These are phyloP conservation scores for Suhomyces canberraensis DNA, from an alignment of 805 yeast genomes.

Conservation along the genomic window DNA sequence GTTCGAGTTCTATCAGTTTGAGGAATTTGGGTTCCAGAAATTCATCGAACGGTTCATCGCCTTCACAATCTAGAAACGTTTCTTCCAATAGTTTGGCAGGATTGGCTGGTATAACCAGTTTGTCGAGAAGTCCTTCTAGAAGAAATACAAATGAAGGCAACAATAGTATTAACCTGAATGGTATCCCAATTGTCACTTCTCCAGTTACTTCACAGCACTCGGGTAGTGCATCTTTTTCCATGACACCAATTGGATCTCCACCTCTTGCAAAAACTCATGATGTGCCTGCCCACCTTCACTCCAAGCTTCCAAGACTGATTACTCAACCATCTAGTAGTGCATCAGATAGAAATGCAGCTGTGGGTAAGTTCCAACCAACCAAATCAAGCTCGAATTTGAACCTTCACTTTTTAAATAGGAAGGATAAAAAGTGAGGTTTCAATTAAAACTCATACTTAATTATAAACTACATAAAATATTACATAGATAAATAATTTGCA, in stretches of 20 bases:
- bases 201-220: constrained; percentile 1
- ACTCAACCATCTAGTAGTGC: constrained; percentile 30
- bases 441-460: too few relatives aligned
- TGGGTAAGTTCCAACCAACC: constrained; percentile 8
- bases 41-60: constrained; percentile 37
- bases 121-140: constrained; percentile 11
- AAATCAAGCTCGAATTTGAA: constrained; percentile 22
- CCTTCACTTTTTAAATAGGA: constrained; percentile 30
- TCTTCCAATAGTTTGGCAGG: constrained; percentile 28
- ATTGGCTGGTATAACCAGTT: constrained; percentile 17
- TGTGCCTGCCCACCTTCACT: background rate
- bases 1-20: constrained; percentile 23
- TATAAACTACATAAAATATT: too few relatives aligned
- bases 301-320: background rate
- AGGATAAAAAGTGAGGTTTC: constrained; percentile 13
- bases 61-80: constrained; percentile 35
- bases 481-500: too few relatives aligned
- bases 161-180: background rate
- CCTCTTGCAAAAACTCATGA: constrained; percentile 6
- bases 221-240: constrained; percentile 8
- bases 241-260: constrained; percentile 11
- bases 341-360: constrained; percentile 26
- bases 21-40: constrained; percentile 16
- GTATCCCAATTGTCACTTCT: background rate
- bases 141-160: constrained; percentile 5